Percentiles rank a stretch among this genome's conserved stretches.
Evolutionary conservation across 2,329 filamentous ascomycete genomes (phyloP).

Genomic region (Akanthomyces muscarius): DNA sequence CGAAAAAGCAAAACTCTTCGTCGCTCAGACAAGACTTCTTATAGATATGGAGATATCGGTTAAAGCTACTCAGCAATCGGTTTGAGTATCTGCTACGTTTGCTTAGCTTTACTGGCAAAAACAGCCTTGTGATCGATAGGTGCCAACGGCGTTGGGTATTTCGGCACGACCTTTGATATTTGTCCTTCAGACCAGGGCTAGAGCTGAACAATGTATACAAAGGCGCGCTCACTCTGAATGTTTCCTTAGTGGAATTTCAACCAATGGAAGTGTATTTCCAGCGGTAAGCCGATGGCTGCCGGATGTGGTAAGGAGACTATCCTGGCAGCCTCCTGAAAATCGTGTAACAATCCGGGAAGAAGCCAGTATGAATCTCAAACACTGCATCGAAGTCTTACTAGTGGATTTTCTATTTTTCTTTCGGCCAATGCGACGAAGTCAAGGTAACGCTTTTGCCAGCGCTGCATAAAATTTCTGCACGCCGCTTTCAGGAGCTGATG

Average conservation of each 20-base stretch:
- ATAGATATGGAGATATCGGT: constrained; percentile 28
- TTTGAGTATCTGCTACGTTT: not conserved
- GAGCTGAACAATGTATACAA: not conserved
- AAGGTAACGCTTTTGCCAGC: not conserved
- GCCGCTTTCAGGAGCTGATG: constrained; percentile 13
- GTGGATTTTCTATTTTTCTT: not conserved
- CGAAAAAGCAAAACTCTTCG: constrained; percentile 75
- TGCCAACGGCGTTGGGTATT: not conserved
- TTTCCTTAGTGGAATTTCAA: not conserved
- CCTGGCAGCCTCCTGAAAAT: not conserved
- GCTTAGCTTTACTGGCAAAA: not conserved
- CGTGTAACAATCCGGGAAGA: not conserved
- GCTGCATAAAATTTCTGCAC: not conserved
- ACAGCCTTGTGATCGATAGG: not conserved
- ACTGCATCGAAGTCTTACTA: too few species aligned
- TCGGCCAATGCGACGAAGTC: not conserved
- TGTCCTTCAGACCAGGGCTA: not conserved
- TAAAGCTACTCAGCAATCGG: constrained; percentile 16
- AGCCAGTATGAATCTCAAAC: not conserved
- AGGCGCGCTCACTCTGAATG: not conserved
- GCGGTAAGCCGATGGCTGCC: not conserved
- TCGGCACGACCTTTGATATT: not conserved
- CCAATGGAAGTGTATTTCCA: not conserved
- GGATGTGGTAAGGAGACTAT: not conserved
- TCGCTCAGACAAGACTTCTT: constrained; percentile 36